Evolutionary conservation across 1,139 yeast genomes (phyloP).

Genomic region (Yamadazyma oceani): DNA sequence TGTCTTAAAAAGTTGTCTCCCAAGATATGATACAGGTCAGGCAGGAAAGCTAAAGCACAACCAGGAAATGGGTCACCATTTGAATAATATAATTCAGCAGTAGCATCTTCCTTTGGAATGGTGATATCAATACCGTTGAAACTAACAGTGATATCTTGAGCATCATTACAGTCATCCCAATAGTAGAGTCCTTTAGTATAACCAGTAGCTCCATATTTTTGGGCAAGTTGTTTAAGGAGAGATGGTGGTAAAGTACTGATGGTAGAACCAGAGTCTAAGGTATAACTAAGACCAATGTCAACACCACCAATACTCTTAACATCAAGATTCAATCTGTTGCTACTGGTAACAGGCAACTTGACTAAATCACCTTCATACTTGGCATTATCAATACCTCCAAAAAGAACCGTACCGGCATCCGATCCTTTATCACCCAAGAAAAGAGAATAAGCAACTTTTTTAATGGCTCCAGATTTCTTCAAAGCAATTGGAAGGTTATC

Average conservation of each 20-base stretch:
- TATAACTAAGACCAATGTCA: conserved; percentile 22
- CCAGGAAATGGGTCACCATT: conserved; percentile 12
- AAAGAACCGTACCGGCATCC: conserved; percentile 39
- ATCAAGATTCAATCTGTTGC: conserved; percentile 21
- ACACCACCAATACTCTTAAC: conserved; percentile 18
- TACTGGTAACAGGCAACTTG: conserved; percentile 19
- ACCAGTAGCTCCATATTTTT: conserved; percentile 8
- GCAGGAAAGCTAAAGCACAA: conserved; percentile 7
- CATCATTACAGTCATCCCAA: conserved; percentile 8
- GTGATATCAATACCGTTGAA: conserved; percentile 34
- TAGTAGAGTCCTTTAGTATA: conserved; percentile 6
- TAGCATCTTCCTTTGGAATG: conserved; percentile 21
- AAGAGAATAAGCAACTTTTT: conserved; percentile 33
- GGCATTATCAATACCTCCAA: conserved; percentile 54
- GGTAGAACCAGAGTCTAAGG: conserved; percentile 31
- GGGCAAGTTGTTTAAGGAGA: conserved; percentile 20
- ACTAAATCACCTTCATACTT: conserved; percentile 40
- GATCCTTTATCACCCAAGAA: conserved; percentile 26
- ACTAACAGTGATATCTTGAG: conserved; percentile 21
- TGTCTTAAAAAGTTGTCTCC: conserved; percentile 77
- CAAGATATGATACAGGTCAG: conserved; percentile 28
- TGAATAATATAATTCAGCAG: not conserved
- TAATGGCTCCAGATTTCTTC: conserved; percentile 26
- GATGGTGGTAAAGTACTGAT: conserved; percentile 24
- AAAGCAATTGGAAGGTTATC: conserved; percentile 28